Conservation (phyloP, 1,139 yeast genomes). For the Suhomyces panamericanus region DNA sequence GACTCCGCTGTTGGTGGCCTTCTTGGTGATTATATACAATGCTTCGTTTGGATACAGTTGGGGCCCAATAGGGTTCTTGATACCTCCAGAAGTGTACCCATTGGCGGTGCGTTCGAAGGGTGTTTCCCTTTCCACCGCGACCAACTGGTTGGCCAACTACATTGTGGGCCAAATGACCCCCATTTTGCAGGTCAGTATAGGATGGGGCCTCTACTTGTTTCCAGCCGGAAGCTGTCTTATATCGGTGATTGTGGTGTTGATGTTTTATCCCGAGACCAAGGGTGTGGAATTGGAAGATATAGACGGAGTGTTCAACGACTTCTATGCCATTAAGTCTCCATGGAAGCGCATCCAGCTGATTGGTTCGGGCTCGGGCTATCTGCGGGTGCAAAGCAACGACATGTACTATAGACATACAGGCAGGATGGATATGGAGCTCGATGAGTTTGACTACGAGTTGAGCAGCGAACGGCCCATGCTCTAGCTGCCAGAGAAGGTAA, state of each 20-base stretch:
- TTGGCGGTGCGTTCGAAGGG: slow-evolving; percentile 56
- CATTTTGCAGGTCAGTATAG: slow-evolving; percentile 44
- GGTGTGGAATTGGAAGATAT: slow-evolving; percentile 56
- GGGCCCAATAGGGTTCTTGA: slow-evolving; percentile 59
- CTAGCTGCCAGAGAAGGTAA: too few species aligned
- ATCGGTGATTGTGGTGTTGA: slow-evolving; percentile 45
- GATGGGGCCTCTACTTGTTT: slow-evolving; percentile 51
- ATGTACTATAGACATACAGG: background rate
- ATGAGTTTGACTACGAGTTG: slow-evolving; percentile 13
- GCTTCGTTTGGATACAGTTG: slow-evolving; percentile 57
- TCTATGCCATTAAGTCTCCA: slow-evolving; percentile 16
- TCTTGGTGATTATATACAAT: slow-evolving; percentile 51
- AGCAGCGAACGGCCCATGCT: background rate
- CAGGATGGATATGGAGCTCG: slow-evolving; percentile 10
- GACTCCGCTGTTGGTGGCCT: slow-evolving; percentile 49
- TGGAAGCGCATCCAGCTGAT: slow-evolving; percentile 14
- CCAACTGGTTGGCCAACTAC: slow-evolving; percentile 57
- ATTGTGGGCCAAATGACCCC: slow-evolving; percentile 59
- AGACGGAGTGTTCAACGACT: slow-evolving; percentile 70
- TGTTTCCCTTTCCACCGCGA: slow-evolving; percentile 53
- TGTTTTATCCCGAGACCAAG: slow-evolving; percentile 55
- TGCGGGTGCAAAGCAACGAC: slow-evolving; percentile 4
- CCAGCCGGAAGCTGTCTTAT: slow-evolving; percentile 50
- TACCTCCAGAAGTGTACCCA: slow-evolving; percentile 57
- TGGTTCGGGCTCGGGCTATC: slow-evolving; percentile 1